phyloP scores from a whole-genome alignment of 352 stramenopile species.

The Pythium pyrilobum region DNA sequence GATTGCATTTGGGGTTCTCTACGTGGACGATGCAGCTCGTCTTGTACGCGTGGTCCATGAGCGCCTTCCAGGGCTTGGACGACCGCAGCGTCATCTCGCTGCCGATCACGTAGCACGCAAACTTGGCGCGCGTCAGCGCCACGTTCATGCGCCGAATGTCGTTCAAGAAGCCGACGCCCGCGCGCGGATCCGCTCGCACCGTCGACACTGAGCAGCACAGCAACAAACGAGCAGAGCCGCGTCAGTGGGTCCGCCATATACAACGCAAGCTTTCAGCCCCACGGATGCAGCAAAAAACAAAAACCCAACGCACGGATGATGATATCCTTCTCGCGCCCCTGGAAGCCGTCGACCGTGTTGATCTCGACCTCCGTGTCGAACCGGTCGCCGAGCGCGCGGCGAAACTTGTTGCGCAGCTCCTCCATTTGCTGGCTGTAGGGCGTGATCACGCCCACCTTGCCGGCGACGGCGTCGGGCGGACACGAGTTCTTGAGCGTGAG shows the following conservation, averaged over 20 bases:
- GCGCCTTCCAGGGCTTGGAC: constrained; percentile 76
- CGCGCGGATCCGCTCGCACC: constrained; percentile 73
- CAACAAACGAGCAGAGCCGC: background rate
- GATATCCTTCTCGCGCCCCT: constrained; percentile 90
- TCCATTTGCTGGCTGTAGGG: constrained; percentile 90
- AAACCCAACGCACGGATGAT: constrained; percentile 71
- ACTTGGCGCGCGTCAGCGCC: constrained; percentile 82
- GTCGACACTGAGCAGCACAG: constrained; percentile 60
- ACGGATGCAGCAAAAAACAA: no score
- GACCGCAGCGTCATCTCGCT: constrained; percentile 75
- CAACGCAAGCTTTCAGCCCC: no score
- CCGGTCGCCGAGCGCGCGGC: constrained; percentile 39
- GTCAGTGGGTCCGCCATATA: no score
- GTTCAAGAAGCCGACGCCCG: constrained; percentile 85
- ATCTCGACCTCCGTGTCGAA: constrained; percentile 87
- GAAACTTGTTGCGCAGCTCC: constrained; percentile 64
- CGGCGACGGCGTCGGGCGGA: constrained; percentile 61
- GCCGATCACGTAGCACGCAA: constrained; percentile 85
- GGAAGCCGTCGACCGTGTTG: constrained; percentile 91
- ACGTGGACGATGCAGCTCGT: constrained; percentile 79
- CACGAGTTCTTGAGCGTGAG: constrained; percentile 82
- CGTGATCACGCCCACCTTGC: constrained; percentile 87
- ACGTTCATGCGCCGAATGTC: constrained; percentile 90
- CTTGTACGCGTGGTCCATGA: constrained; percentile 68
- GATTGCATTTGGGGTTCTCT: constrained; percentile 68